Conservation (phyloP, 176 grass and related monocot genomes). For the Panicum miliaceum region DNA sequence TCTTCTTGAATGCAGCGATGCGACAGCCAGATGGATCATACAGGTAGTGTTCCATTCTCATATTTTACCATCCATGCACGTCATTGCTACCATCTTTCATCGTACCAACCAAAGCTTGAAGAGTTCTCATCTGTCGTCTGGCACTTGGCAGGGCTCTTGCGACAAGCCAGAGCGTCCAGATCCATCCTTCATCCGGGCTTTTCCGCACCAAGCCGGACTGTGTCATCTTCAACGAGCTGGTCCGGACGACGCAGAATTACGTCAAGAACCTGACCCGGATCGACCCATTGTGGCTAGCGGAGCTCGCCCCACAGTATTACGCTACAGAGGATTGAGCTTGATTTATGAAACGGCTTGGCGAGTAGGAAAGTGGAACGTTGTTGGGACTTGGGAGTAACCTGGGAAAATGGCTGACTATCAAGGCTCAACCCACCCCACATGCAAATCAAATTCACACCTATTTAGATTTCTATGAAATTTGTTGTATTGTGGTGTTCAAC, state of each 20-base stretch:
- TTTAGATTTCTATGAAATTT: neutral
- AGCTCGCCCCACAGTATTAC: conserved; percentile 88
- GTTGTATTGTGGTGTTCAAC: neutral
- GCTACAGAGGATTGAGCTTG: conserved; percentile 52
- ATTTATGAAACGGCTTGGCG: neutral
- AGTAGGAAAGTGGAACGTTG: no score
- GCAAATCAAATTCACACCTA: neutral
- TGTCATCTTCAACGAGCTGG: conserved; percentile 81
- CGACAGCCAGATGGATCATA: conserved; percentile 85
- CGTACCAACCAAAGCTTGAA: neutral
- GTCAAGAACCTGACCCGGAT: conserved; percentile 76
- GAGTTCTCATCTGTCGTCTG: neutral
- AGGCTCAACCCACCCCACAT: neutral
- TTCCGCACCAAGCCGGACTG: conserved; percentile 74
- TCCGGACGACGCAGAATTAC: conserved; percentile 76
- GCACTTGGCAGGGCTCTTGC: conserved; percentile 69
- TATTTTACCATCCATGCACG: neutral
- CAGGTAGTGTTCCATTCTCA: conserved; percentile 49
- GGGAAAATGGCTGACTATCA: neutral
- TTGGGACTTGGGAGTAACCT: no score
- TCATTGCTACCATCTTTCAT: neutral
- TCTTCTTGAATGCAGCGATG: conserved; percentile 87
- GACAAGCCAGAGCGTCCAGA: conserved; percentile 69
- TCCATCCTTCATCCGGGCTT: conserved; percentile 92
- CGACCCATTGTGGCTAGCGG: conserved; percentile 85